A percentile compares a stretch with the other conserved stretches of the same genome.
These are phyloP conservation scores for Cinnamomum chago DNA, from an alignment of 164 flowering plant genomes.

Conservation along the genomic window DNA sequence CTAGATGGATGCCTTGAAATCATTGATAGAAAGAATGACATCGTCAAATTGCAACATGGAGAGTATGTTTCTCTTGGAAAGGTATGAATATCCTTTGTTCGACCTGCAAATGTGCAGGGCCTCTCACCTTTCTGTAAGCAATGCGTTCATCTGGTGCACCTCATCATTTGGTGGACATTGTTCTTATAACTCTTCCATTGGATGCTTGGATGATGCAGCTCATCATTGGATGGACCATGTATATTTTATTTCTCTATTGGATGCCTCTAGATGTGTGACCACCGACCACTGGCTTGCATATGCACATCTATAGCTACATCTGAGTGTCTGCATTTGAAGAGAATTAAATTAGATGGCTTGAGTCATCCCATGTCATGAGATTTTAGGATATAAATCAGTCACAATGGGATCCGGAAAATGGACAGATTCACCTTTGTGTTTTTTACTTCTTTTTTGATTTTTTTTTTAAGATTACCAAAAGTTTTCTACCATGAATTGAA, in stretches of 20 bases:
- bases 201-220: not conserved
- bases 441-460: too few relatives aligned
- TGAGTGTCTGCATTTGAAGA: not conserved
- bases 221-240: not conserved
- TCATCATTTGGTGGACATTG: not conserved
- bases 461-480: too few relatives aligned
- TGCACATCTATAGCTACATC: not conserved
- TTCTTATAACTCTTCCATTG: not conserved
- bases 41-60: too few relatives aligned
- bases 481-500: too few relatives aligned
- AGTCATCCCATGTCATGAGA: not conserved
- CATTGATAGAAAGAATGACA: too few relatives aligned
- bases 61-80: too few relatives aligned
- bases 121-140: not conserved
- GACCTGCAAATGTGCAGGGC: not conserved
- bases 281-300: not conserved
- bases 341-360: not conserved
- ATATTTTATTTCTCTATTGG: not conserved
- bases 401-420: too few relatives aligned
- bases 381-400: not conserved
- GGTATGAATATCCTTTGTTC: conserved; percentile 28
- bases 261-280: not conserved
- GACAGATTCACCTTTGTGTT: too few relatives aligned
- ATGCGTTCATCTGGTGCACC: not conserved
- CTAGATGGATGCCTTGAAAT: too few relatives aligned